Base-by-base conservation (phyloP, 2,329 filamentous ascomycete genomes). In the Aspergillus carbonarius region DNA sequence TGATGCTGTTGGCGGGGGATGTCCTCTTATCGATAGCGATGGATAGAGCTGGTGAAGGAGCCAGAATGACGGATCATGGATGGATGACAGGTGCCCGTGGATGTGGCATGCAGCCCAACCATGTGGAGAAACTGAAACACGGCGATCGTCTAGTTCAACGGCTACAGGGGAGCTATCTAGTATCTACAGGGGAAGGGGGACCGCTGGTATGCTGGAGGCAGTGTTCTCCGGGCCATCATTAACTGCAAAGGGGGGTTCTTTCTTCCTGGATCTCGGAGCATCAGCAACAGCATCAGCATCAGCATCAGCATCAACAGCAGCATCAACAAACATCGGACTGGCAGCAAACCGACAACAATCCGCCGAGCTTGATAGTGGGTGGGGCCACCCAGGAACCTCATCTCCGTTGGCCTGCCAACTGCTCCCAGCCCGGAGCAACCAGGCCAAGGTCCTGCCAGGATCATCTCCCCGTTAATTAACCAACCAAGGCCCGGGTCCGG, bases 71-170 rank as follows among this genome's bases (percentile, higher is more conserved):
- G 23, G 23, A 23, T 23, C 23, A 5, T 23, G 23, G 23, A 27
- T 27, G 25, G 25, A 27, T 32, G 30, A 32, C 30, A 32, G 30
- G 30, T 32, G 30, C 30, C 30, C 30, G 30, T 32, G 30, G 30
- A 32, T 32, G 23, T 40, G 39, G 39, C 39, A 42, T 42, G 39
- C 39, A 42, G 39, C 39, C 49, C 17, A 37, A 17, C 23, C 50
- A 40, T 40, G 50, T 53, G 50, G 50, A 42, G 50, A 42, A 53
- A 8, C 35, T 53, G 37, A 53, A 40, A 53, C 50, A 53, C 35
- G 35, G 35, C 30, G 46, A 32, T 27, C 46, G 17, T 48, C 23
- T 32, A 48, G 35, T 18, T 42, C 18, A 42, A 42, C 39, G 39
- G 39, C 18, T 42, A 42, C 39, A 42, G 18, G 39, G n/a, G 13